Evolutionary conservation across 441 rosid species (phyloP), one percentile per base, ranked within the genome.

Genomic region (Populus hybrid): DNA sequence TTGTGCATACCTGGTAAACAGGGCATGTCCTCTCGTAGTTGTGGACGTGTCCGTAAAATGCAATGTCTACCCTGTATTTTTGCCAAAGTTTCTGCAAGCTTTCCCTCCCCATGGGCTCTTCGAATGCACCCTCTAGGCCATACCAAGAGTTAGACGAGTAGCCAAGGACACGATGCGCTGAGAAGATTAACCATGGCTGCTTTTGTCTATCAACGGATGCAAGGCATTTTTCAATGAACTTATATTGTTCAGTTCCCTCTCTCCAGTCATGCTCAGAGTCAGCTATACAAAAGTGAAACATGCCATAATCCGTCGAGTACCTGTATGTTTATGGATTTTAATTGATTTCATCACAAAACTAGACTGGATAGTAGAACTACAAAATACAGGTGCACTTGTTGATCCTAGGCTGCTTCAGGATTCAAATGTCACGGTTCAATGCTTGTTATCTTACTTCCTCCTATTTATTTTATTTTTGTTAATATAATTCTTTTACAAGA

Each of bases 241-340:
- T 80, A 63, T 92, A 85, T 75, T 95, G 98, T 81, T 95, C 94
- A 0, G 97, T 73, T 78, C 97, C 97, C 79, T 92, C 94, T 78
- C 98, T 90, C 99, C 99, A 95, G 76, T 95, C 99, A n/a, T 94
- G 98, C 83, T 95, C 98, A 45, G 84, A 84, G 82, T 95, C 99
- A 1, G 95, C 98, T 89, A 95, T 84, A 76, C 98, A 95, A 89
- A 95, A 95, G 75, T 75, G 94, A 80, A 95, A 95, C 93, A 95
- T 90, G 74, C 98, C 97, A 23, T 89, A 95, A 81, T 95, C 95
- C 21, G 98, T 84, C 23, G 86, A 74, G 82, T 95, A 95, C 99
- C 98, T 95, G 90, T 82, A 71, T 11, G 18, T 2, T 72, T 16
- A 53, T 6, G 21, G n/a, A 28, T 14, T 24, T 24, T 28, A 16